These are phyloP conservation scores for Plasmodium gallinaceum DNA, from an alignment of 169 alveolate genomes.

Conservation along the genomic window DNA sequence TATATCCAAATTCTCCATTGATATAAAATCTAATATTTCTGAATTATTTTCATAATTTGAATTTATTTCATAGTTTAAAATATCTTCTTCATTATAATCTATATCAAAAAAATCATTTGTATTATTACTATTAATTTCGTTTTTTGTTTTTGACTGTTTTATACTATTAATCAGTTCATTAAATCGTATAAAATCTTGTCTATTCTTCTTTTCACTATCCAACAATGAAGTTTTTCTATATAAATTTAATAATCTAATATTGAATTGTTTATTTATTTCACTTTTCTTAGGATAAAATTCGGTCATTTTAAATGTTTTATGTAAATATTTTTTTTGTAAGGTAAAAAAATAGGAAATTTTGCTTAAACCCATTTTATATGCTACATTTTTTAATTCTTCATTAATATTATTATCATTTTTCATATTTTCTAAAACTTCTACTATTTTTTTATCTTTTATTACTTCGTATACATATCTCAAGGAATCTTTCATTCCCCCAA, in stretches of 20 bases:
- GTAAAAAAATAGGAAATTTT: conserved; percentile 29
- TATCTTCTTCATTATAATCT: background rate
- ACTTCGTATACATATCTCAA: conserved; percentile 36
- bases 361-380: conserved; percentile 55
- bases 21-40: background rate
- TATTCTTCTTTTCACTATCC: conserved; percentile 23
- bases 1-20: background rate
- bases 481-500: conserved; percentile 22
- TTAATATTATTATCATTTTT: conserved; percentile 5
- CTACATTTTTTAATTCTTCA: conserved; percentile 21
- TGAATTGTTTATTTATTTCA: conserved; percentile 6
- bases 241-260: conserved; percentile 19
- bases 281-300: conserved; percentile 52
- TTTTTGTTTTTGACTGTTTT: background rate
- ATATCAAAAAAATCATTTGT: background rate
- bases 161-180: conserved; percentile 18
- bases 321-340: conserved; percentile 28
- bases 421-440: background rate
- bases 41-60: background rate
- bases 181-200: conserved; percentile 6
- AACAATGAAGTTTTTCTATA: conserved; percentile 44
- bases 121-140: background rate
- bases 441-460: conserved; percentile 6
- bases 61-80: background rate
- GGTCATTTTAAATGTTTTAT: background rate